These are phyloP conservation scores for Quercus dentata DNA, from an alignment of 306 rosid species.

Conservation along the genomic window DNA sequence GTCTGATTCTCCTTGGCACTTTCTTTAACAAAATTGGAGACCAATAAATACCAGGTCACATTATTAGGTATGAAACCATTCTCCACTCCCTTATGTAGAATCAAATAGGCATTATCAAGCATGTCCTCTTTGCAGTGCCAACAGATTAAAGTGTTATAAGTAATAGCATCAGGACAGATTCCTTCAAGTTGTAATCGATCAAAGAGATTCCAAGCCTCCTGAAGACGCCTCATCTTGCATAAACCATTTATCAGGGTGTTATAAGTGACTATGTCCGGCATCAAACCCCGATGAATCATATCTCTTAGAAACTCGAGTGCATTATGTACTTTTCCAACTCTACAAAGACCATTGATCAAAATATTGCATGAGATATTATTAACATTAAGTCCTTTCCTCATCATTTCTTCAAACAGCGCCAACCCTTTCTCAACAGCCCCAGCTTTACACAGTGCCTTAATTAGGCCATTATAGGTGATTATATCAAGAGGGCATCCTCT, in stretches of 20 bases:
- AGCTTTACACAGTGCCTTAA: conserved; percentile 67
- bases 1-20: conserved; percentile 21
- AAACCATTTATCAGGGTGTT: conserved; percentile 82
- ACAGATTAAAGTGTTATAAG: conserved; percentile 75
- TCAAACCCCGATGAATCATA: conserved; percentile 64
- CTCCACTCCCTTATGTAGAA: conserved; percentile 61
- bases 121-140: conserved; percentile 65
- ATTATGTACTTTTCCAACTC: conserved; percentile 59
- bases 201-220: conserved; percentile 71
- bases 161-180: conserved; percentile 61
- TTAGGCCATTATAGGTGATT: conserved; percentile 76
- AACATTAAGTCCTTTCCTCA: conserved; percentile 53
- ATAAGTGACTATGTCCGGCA: conserved; percentile 81
- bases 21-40: conserved; percentile 43
- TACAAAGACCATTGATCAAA: conserved; percentile 72
- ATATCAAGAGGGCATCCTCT: conserved; percentile 77
- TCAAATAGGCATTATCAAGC: conserved; percentile 58
- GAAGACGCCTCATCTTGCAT: conserved; percentile 58
- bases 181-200: conserved; percentile 69
- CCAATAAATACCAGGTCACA: conserved; percentile 73
- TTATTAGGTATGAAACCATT: conserved; percentile 72
- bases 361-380: conserved; percentile 63
- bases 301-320: conserved; percentile 74
- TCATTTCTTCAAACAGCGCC: conserved; percentile 78
- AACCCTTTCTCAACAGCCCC: conserved; percentile 73